Percentiles rank a stretch among this genome's conserved stretches.
These are phyloP conservation scores for Saccharomyces hybrid DNA, from an alignment of 1,139 yeast genomes.

Conservation along the genomic window DNA sequence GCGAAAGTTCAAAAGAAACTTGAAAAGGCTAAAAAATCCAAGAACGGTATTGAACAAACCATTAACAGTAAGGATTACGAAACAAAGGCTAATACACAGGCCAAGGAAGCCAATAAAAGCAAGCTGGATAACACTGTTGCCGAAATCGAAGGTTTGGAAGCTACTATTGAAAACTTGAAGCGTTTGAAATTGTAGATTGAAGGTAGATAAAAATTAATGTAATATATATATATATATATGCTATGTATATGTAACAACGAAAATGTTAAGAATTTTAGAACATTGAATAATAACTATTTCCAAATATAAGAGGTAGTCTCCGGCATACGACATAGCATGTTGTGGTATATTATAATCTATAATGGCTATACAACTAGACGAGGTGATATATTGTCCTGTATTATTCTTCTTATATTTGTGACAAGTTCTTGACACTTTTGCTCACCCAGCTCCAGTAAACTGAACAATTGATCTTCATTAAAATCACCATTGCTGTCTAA, in stretches of 20 bases:
- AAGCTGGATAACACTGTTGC: conserved; percentile 68
- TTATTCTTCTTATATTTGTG: conserved; percentile 37
- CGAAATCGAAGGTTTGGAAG: conserved; percentile 78
- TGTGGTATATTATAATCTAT: not conserved
- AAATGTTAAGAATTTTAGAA: not conserved
- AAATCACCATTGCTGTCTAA: conserved; percentile 71
- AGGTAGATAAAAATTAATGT: conserved; percentile 5
- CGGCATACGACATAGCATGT: not conserved
- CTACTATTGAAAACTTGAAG: conserved; percentile 59
- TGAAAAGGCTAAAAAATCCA: conserved; percentile 43
- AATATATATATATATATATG: conserved; percentile 5
- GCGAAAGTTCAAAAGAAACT: conserved; percentile 73
- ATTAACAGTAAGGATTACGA: conserved; percentile 73
- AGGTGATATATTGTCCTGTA: conserved; percentile 40
- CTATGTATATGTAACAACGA: not conserved
- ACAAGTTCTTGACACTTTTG: conserved; percentile 41
- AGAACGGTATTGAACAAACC: conserved; percentile 48
- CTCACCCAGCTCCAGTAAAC: conserved; percentile 43
- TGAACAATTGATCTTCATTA: conserved; percentile 45
- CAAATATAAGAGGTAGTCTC: not conserved
- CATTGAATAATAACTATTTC: conserved; percentile 20
- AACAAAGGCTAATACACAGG: conserved; percentile 74
- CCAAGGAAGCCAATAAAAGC: conserved; percentile 65
- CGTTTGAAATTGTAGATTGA: conserved; percentile 4
- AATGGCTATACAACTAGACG: conserved; percentile 12